These are phyloP conservation scores for Cordyceps cicadae DNA, from an alignment of 2,329 filamentous ascomycete species.

Conservation along the genomic window DNA sequence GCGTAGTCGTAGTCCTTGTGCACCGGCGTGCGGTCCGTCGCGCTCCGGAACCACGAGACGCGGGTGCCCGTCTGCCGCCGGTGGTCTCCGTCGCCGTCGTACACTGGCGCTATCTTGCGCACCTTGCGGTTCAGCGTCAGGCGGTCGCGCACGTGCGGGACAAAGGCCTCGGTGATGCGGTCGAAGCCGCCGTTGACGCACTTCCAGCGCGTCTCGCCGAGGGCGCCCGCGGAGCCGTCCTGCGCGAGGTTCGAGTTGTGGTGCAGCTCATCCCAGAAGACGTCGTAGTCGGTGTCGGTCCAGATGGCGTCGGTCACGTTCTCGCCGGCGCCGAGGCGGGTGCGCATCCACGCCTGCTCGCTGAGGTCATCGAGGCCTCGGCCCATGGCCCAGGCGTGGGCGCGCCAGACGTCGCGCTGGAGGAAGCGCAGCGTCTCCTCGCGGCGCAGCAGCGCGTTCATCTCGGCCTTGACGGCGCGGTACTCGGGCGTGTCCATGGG, in stretches of 20 bases:
- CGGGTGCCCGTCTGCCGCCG: neutral
- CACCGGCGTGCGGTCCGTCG: slow-evolving; percentile 6
- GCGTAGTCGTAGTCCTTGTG: slow-evolving; percentile 25
- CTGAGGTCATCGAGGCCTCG: slow-evolving; percentile 22
- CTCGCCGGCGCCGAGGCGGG: slow-evolving; percentile 25
- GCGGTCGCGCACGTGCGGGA: slow-evolving; percentile 20
- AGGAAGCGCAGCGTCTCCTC: slow-evolving; percentile 13
- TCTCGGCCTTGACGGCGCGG: slow-evolving; percentile 18
- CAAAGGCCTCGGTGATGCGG: slow-evolving; percentile 22
- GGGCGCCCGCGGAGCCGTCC: slow-evolving; percentile 19
- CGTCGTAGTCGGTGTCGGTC: slow-evolving; percentile 23
- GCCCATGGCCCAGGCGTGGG: slow-evolving; percentile 23
- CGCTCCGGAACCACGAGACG: slow-evolving; percentile 5
- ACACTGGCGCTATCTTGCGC: slow-evolving; percentile 3
- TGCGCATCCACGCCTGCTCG: slow-evolving; percentile 24
- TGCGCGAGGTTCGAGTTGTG: slow-evolving; percentile 26
- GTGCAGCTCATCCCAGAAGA: slow-evolving; percentile 26
- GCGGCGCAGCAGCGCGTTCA: slow-evolving; percentile 14
- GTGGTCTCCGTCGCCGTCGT: neutral
- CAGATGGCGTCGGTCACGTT: slow-evolving; percentile 30
- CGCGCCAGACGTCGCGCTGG: slow-evolving; percentile 20
- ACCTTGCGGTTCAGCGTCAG: slow-evolving; percentile 21
- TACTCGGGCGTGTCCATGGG: slow-evolving; percentile 15
- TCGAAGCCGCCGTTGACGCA: slow-evolving; percentile 22
- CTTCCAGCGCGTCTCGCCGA: slow-evolving; percentile 22